Conservation (phyloP, 352 stramenopile genomes). For the Saprolegnia diclina region DNA sequence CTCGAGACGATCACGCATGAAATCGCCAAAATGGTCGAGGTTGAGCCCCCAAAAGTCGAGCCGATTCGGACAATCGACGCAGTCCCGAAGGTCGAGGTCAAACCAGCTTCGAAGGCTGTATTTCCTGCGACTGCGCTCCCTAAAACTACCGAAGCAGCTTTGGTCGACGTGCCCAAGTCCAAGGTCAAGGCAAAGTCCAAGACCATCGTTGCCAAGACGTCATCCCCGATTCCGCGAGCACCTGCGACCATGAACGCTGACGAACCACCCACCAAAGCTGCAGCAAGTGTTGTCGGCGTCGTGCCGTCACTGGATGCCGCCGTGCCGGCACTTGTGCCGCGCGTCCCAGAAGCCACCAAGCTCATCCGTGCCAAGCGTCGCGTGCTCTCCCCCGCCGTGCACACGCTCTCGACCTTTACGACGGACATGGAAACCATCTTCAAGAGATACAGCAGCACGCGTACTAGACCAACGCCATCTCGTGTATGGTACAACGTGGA, state of each 20-base stretch:
- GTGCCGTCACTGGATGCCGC: background rate
- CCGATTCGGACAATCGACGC: background rate
- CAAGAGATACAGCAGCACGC: slow-evolving; percentile 2
- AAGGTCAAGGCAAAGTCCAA: background rate
- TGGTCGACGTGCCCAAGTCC: background rate
- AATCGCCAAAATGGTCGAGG: slow-evolving; percentile 15
- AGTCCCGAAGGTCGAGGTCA: background rate
- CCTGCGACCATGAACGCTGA: too few relatives aligned
- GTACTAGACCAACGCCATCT: too few relatives aligned
- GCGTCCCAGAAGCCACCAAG: background rate
- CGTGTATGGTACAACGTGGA: background rate
- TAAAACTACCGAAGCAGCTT: background rate
- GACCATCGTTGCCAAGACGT: too few relatives aligned
- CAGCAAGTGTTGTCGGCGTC: background rate
- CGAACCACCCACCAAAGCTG: background rate
- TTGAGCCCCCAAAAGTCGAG: background rate
- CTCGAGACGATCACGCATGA: slow-evolving; percentile 2
- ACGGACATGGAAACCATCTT: slow-evolving; percentile 21
- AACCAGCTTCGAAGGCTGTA: background rate
- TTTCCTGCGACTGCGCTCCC: background rate
- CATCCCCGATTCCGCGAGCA: too few relatives aligned
- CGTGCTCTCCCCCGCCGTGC: slow-evolving; percentile 6
- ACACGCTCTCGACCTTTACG: slow-evolving; percentile 21
- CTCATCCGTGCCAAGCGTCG: slow-evolving; percentile 23
- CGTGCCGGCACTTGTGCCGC: background rate